These are phyloP conservation scores for Cryptosporidium andersoni DNA, from an alignment of 169 alveolate species.

Conservation along the genomic window DNA sequence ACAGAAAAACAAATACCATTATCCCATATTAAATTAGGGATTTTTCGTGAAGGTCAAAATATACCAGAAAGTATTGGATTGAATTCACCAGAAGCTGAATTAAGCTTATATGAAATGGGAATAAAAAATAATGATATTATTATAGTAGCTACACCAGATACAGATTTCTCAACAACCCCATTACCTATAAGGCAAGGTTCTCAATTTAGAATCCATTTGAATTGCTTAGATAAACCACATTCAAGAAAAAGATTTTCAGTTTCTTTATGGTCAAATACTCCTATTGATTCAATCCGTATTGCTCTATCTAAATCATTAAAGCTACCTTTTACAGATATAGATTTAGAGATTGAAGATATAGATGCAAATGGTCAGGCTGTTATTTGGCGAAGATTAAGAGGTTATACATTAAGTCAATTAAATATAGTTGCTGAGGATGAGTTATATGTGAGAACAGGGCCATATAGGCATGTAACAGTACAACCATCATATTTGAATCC, in stretches of 20 bases:
- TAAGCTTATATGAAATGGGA: slow-evolving; percentile 47
- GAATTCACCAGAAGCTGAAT: slow-evolving; percentile 67
- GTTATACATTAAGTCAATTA: slow-evolving; percentile 42
- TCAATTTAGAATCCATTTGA: slow-evolving; percentile 42
- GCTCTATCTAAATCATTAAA: slow-evolving; percentile 49
- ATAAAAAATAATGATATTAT: slow-evolving; percentile 54
- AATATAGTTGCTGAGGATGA: slow-evolving; percentile 49
- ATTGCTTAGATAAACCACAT: slow-evolving; percentile 61
- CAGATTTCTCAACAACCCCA: slow-evolving; percentile 49
- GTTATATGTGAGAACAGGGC: slow-evolving; percentile 68
- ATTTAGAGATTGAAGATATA: slow-evolving; percentile 63
- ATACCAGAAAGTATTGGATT: slow-evolving; percentile 44
- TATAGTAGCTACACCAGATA: slow-evolving; percentile 65
- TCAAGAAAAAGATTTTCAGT: slow-evolving; percentile 66
- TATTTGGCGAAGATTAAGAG: slow-evolving; percentile 72
- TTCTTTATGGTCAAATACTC: slow-evolving; percentile 58
- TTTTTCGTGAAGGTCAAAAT: slow-evolving; percentile 36
- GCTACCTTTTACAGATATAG: slow-evolving; percentile 65
- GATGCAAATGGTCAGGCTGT: slow-evolving; percentile 68
- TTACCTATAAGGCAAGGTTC: slow-evolving; percentile 60
- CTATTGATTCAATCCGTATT: slow-evolving; percentile 54
- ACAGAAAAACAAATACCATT: slow-evolving; percentile 55
- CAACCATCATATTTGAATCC: slow-evolving; percentile 63
- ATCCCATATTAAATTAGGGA: slow-evolving; percentile 24
- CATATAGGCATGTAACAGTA: slow-evolving; percentile 49